Evolutionary conservation across 306 rosid species (phyloP).

Genomic region (Prunus mume): DNA sequence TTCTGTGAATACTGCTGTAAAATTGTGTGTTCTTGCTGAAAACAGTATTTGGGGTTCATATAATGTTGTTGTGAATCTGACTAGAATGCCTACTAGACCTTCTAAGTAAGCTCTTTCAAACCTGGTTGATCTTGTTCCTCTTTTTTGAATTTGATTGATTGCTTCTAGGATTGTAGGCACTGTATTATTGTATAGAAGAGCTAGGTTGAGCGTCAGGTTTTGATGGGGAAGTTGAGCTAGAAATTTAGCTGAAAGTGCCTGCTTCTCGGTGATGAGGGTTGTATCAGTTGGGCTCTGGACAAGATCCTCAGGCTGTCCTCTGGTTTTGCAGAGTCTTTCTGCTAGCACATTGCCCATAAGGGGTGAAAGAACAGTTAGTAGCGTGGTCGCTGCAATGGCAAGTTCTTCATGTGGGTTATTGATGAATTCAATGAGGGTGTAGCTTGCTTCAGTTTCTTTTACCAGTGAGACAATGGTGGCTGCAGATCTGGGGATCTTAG

Average conservation of each 20-base stretch:
- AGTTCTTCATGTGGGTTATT: constrained; percentile 32
- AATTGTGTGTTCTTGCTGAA: constrained; percentile 37
- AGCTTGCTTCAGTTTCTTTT: constrained; percentile 38
- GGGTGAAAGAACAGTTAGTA: constrained; percentile 37
- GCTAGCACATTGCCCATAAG: constrained; percentile 33
- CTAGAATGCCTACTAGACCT: constrained; percentile 41
- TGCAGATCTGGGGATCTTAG: constrained; percentile 28
- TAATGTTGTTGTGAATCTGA: constrained; percentile 43
- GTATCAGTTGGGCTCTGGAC: constrained; percentile 15
- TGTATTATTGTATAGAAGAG: constrained; percentile 27
- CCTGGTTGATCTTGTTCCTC: constrained; percentile 30
- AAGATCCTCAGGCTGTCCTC: constrained; percentile 41
- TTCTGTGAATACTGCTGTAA: constrained; percentile 37
- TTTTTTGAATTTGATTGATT: constrained; percentile 30
- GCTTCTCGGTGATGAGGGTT: constrained; percentile 35
- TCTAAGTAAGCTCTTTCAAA: constrained; percentile 26
- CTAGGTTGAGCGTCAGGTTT: constrained; percentile 35
- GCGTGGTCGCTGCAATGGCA: constrained; percentile 26
- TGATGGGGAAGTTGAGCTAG: constrained; percentile 43
- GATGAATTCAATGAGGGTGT: constrained; percentile 33
- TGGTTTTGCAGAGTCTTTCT: constrained; percentile 34
- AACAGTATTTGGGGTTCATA: constrained; percentile 37
- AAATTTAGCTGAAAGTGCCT: constrained; percentile 41
- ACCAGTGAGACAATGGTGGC: constrained; percentile 27
- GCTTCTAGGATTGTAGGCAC: constrained; percentile 38